Evolutionary conservation across 2,329 filamentous ascomycete genomes (phyloP), one percentile per base, ranked within the genome.

Genomic region (Sarocladium kiliense): DNA sequence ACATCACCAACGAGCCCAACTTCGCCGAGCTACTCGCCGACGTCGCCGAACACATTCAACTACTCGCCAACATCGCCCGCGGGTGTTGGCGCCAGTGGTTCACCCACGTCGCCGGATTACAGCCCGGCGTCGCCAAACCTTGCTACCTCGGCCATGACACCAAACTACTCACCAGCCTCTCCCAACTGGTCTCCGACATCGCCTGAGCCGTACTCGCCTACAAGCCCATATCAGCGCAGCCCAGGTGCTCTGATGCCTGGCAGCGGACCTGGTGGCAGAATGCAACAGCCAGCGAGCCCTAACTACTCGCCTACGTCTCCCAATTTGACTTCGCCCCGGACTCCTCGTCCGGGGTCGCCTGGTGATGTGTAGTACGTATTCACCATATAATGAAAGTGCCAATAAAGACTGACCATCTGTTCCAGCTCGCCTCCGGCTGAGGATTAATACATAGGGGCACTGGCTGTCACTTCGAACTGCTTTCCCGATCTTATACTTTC

Each of bases 61-160:
- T 85, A 85, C 71, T 84, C 80, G 42, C 81, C 81, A 1, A 94
- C 87, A 34, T 94, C 89, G 60, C 91, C 91, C 41, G 75, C 74
- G 12, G 77, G 79, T 66, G 90, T 89, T 75, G 86, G 85, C 66
- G 90, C 87, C 54, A 87, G 88, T 2, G 87, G 87, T 1, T 91
- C 80, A 59, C 79, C 74, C 19, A 75, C 74, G n/a, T 85, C 50
- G 11, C 84, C 87, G 55, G 84, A 79, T 64, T 90, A 89, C 72
- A 87, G 84, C 64, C 86, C 85, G n/a, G 82, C 85, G 3, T 86
- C 81, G 53, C 85, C 77, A 62, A 69, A 72, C 51, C 69, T 66
- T 2, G 68, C 62, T 30, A 67, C 61, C 27, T 68, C 69, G n/a
- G 61, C 77, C 11, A 77, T 81, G 30, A 80, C 84, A 59, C 82